Evolutionary conservation across 2,329 filamentous ascomycete species (phyloP), one percentile per base, ranked within the genome.

Genomic region (Ceratocystis papillata): DNA sequence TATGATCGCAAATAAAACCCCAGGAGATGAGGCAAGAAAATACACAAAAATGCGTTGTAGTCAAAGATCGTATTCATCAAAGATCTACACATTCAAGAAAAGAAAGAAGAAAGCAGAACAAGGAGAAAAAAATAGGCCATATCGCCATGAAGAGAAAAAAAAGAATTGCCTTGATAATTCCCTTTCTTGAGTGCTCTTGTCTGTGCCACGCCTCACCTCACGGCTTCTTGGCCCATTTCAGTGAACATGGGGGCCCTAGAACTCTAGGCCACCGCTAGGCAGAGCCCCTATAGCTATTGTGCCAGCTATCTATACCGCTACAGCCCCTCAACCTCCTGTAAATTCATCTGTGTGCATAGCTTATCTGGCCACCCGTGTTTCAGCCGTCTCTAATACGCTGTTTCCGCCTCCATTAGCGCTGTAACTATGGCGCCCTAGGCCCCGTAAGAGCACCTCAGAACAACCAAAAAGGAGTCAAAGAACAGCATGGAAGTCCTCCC

Each of bases 401-500:
- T 30, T 57, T 57, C 25, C 28, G 28, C 53, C 25, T 17, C 10
- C 22, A 41, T n/a, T 33, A 57, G 25, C 22, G 53, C 53, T 17
- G 53, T 8, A 57, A 28, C 53, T 30, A 30, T n/a, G 7, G 53
- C 28, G 53, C 53, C 12, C 48, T 33, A 30, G 53, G n/a, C 12
- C 53, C 53, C 6, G 53, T 57, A 57, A 15, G 53, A 25, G 12
- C 15, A 5, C 10, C 22, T 57, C 1, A 22, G 10, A 15, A 30
- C 53, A 17, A 57, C 3, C 25, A 25, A 57, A 28, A 57, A 57
- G 53, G 53, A 57, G 53, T 33, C 53, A 30, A 57, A 30, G 53
- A 57, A 57, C 53, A 57, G 17, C 53, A 33, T 57, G 22, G 53
- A 57, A 57, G 53, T 28, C 53, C 6, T 57, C 28, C 15, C n/a